Evolutionary conservation across 192 early-diverging fungal species (phyloP).

Genomic region (Oehlia diaphana): DNA sequence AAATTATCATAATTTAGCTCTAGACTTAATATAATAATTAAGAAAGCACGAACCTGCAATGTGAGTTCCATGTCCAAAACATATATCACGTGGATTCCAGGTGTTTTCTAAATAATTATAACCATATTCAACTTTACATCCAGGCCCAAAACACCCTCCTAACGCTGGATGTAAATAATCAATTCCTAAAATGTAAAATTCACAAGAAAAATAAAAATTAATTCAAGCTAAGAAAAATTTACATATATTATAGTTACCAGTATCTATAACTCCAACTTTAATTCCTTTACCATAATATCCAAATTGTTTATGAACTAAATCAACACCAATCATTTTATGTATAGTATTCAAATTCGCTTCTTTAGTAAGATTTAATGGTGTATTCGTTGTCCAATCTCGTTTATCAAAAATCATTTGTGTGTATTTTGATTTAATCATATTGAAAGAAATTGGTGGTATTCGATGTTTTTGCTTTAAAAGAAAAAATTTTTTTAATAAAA

Average conservation of each 20-base stretch:
- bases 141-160: conserved; percentile 56
- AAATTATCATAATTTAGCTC: background rate
- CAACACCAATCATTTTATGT: conserved; percentile 55
- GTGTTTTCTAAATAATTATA: conserved; percentile 64
- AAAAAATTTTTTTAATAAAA: background rate
- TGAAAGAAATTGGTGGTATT: background rate
- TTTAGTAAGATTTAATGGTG: background rate
- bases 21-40: background rate
- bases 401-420: background rate
- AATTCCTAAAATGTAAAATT: conserved; percentile 32
- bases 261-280: conserved; percentile 68
- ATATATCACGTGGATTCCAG: conserved; percentile 54
- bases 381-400: background rate
- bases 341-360: conserved; percentile 19
- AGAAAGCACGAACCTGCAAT: conserved; percentile 46
- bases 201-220: background rate
- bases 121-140: conserved; percentile 54
- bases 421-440: background rate
- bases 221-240: conserved; percentile 3
- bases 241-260: conserved; percentile 51
- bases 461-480: background rate
- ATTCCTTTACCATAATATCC: conserved; percentile 62
- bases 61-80: conserved; percentile 70
- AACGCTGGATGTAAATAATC: conserved; percentile 62
- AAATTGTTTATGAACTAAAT: conserved; percentile 44